A percentile compares a stretch with the other conserved stretches of the same genome.
Evolutionary conservation across 495 filamentous ascomycete genomes (phyloP).

Genomic region (Aspergillus haitiensis): DNA sequence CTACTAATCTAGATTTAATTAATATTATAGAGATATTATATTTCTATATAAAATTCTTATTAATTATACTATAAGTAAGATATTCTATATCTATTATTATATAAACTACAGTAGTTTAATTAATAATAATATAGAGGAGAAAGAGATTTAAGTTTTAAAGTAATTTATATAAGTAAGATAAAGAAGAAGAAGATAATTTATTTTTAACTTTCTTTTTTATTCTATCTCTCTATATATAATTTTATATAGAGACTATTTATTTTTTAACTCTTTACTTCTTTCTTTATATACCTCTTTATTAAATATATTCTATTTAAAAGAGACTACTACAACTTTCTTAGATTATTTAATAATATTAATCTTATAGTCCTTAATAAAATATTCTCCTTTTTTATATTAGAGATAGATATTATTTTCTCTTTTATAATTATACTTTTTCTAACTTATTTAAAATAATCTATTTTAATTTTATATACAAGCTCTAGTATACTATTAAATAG

Average conservation of each 20-base stretch:
- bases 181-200: no score
- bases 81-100: conserved; percentile 5
- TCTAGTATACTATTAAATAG: not conserved
- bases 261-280: no score
- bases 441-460: not conserved
- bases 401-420: not conserved
- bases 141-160: not conserved
- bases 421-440: not conserved
- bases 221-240: no score
- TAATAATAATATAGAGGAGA: not conserved
- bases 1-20: not conserved
- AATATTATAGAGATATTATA: not conserved
- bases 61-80: conserved; percentile 9
- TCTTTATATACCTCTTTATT: no score
- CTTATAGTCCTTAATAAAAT: conserved; percentile 2
- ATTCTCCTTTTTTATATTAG: not conserved
- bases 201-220: no score
- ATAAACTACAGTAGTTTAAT: not conserved
- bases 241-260: no score
- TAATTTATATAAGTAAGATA: no score
- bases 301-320: no score
- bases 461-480: not conserved
- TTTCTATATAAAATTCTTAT: not conserved
- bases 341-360: not conserved
- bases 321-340: not conserved